phyloP scores from a whole-genome alignment of 352 stramenopile species.

The Elongisporangium prolatum region DNA sequence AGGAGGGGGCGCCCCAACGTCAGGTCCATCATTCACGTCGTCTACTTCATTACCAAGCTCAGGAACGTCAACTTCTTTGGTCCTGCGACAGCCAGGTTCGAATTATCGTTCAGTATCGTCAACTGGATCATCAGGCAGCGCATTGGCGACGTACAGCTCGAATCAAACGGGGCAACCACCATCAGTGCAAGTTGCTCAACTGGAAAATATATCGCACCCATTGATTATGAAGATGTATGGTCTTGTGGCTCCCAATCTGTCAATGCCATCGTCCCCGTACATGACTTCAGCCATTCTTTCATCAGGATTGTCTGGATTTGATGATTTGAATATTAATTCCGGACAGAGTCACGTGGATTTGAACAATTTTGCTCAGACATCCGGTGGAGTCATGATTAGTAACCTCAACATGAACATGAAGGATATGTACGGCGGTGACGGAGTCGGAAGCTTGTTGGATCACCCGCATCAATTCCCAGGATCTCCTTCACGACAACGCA shows the following conservation, averaged over 20 bases:
- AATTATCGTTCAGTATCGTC: neutral
- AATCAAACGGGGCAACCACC: neutral
- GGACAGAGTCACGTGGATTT: slow-evolving; percentile 38
- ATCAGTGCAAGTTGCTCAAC: slow-evolving; percentile 5
- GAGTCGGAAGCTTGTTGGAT: slow-evolving; percentile 50
- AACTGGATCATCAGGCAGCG: neutral
- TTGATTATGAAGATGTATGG: slow-evolving; percentile 84
- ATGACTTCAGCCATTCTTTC: slow-evolving; percentile 8
- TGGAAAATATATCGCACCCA: slow-evolving; percentile 73
- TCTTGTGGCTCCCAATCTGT: slow-evolving; percentile 51
- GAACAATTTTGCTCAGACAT: slow-evolving; percentile 57
- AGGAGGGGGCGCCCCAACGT: slow-evolving; percentile 14
- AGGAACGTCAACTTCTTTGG: neutral
- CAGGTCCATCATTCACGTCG: neutral
- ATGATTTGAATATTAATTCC: slow-evolving; percentile 7
- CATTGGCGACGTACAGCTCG: neutral
- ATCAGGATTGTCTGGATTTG: slow-evolving; percentile 5
- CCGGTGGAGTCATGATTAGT: slow-evolving; percentile 60
- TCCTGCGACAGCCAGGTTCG: neutral
- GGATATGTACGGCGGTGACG: slow-evolving; percentile 73
- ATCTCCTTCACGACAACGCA: slow-evolving; percentile 54
- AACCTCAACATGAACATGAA: slow-evolving; percentile 79
- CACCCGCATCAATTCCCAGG: slow-evolving; percentile 36
- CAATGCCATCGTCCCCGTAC: slow-evolving; percentile 38
- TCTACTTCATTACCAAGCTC: neutral